Conservation (phyloP, 2,329 filamentous ascomycete genomes). For the Alternaria brassicae region DNA sequence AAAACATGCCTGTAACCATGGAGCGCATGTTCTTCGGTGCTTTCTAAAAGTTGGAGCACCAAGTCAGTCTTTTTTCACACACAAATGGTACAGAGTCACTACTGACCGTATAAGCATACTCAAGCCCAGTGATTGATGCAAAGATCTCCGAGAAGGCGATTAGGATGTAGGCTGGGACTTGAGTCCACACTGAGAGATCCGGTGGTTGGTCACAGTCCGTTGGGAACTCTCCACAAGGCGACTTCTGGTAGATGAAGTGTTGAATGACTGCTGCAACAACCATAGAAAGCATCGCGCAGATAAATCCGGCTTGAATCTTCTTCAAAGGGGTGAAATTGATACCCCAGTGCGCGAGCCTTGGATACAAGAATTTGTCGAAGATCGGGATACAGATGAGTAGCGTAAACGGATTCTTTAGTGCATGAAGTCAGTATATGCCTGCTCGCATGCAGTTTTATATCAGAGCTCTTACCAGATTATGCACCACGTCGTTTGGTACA, state of each 20-base stretch:
- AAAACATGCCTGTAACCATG: conserved; percentile 39
- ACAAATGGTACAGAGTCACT: no score
- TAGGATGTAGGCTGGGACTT: conserved; percentile 59
- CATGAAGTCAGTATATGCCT: background rate
- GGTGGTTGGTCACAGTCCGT: conserved; percentile 46
- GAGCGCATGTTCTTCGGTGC: conserved; percentile 68
- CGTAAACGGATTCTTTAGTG: conserved; percentile 67
- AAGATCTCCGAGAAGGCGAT: conserved; percentile 67
- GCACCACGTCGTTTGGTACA: conserved; percentile 77
- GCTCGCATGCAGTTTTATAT: background rate
- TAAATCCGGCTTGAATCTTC: conserved; percentile 74
- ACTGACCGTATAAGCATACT: no score
- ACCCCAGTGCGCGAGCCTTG: conserved; percentile 66
- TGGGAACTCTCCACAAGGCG: conserved; percentile 50
- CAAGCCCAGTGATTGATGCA: conserved; percentile 68
- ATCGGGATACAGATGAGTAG: conserved; percentile 75
- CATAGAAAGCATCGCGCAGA: conserved; percentile 69
- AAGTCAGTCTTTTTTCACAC: background rate
- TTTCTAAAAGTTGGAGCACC: conserved; percentile 54
- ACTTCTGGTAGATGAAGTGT: conserved; percentile 61
- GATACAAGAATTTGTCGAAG: conserved; percentile 70
- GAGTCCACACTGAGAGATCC: conserved; percentile 60
- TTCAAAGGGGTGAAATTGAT: conserved; percentile 76
- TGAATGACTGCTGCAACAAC: conserved; percentile 63
- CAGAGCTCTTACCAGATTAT: conserved; percentile 63